Evolutionary conservation across 805 yeast species (phyloP), one percentile per base, ranked within the genome.

Genomic region (Yarrowia sp.): DNA sequence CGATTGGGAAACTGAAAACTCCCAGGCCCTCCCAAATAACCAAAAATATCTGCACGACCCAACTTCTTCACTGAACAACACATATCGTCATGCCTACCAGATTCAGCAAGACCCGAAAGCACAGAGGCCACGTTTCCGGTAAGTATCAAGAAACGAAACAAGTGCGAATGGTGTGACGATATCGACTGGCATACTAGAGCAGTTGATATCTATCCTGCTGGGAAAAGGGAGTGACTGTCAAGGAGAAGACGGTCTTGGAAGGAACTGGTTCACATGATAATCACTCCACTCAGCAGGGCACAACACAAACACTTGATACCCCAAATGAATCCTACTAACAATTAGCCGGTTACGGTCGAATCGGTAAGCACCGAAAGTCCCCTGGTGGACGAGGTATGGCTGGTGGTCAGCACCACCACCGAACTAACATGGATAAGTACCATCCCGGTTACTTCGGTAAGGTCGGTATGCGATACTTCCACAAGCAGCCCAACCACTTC

Each of bases 341-440:
- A 31, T n/a, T 77, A 89, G 98, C 98, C 96, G 99, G 99, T 90
- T 88, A 93, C 83, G 99, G 99, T 90, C 96, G 99, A 88, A 84
- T 95, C 83, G 99, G 99, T 84, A 95, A 95, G 89, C 99, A 95
- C 96, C 92, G 99, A 92, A 95, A 95, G 96, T 95, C 90, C 78
- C 98, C 99, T 74, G 99, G 99, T 95, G 99, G 99, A 86, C 92
- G 98, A 85, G 99, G 99, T 95, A 93, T 84, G 92, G 99, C 99
- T 81, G 99, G 99, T 93, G 99, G 99, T 91, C 93, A 86, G 85
- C 98, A 93, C 84, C 99, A 95, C 85, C 99, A 95, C 97, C 91
- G 99, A 88, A 92, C 95, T 82, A 95, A 95, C 87, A 83, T 95
- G 86, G 99, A 95, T 83, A 95, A 93, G 84, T 95, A 90, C 97